Conservation (phyloP, 306 rosid species). For the barrel medic (Medicago truncatula) region DNA sequence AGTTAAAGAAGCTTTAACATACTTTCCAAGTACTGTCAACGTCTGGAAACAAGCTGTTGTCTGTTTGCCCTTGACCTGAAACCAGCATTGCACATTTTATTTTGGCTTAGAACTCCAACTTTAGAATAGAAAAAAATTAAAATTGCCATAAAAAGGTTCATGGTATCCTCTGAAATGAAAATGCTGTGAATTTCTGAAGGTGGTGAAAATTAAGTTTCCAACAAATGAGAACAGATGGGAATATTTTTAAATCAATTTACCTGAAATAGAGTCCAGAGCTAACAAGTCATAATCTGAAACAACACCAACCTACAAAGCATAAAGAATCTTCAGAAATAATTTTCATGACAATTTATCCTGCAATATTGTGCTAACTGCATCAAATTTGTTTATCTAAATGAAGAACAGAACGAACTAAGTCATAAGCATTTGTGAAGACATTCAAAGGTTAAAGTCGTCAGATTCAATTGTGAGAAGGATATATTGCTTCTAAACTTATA, state of each 20-base stretch:
- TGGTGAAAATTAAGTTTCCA: slow-evolving; percentile 29
- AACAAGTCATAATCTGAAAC: slow-evolving; percentile 94
- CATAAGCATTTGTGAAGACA: slow-evolving; percentile 17
- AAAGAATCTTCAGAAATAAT: slow-evolving; percentile 41
- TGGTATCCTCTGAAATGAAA: slow-evolving; percentile 11
- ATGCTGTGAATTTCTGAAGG: slow-evolving; percentile 3
- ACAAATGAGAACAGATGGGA: slow-evolving; percentile 16
- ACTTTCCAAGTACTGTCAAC: slow-evolving; percentile 94
- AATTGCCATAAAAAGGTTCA: neutral
- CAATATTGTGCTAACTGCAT: slow-evolving; percentile 3
- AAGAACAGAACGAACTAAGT: slow-evolving; percentile 14
- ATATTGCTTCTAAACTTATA: slow-evolving; percentile 20
- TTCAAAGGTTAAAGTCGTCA: slow-evolving; percentile 9
- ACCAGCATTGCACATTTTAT: slow-evolving; percentile 32
- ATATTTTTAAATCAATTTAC: slow-evolving; percentile 46
- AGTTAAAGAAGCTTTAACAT: slow-evolving; percentile 44
- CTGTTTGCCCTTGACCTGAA: slow-evolving; percentile 69
- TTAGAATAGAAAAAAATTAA: slow-evolving; percentile 14
- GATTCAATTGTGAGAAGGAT: slow-evolving; percentile 26
- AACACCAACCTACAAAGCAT: slow-evolving; percentile 81
- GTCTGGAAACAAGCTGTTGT: slow-evolving; percentile 84
- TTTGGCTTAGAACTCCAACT: slow-evolving; percentile 27
- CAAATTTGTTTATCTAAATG: slow-evolving; percentile 16
- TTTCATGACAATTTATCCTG: slow-evolving; percentile 18
- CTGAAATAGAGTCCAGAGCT: slow-evolving; percentile 91